Evolutionary conservation across 2,329 filamentous ascomycete genomes (phyloP).

Genomic region (Monosporascus cannonballus): DNA sequence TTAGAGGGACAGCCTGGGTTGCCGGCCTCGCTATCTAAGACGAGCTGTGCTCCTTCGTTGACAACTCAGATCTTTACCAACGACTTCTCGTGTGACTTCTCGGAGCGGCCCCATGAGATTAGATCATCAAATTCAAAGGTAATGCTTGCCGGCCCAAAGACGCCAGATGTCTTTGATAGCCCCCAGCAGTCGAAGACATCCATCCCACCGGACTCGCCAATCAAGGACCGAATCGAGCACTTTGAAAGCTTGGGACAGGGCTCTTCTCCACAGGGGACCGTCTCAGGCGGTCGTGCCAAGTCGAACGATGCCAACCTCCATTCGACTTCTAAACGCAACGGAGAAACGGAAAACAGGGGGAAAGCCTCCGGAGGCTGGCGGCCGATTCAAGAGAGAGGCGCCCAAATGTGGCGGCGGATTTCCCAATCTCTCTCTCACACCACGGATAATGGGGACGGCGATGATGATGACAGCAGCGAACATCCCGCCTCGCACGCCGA

Average conservation of each 20-base stretch:
- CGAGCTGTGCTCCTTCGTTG: constrained; percentile 17
- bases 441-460: constrained; percentile 11
- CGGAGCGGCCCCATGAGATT: neutral
- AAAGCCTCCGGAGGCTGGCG: constrained; percentile 9
- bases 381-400: constrained; percentile 19
- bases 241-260: constrained; percentile 21
- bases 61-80: constrained; percentile 22
- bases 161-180: neutral
- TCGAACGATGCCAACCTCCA: constrained; percentile 3
- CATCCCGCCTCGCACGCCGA: constrained; percentile 1
- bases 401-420: constrained; percentile 23
- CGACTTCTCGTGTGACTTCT: constrained; percentile 24
- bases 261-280: constrained; percentile 2
- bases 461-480: constrained; percentile 5
- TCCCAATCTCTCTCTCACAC: constrained; percentile 20
- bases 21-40: constrained; percentile 3
- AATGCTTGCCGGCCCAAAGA: too few relatives aligned
- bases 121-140: neutral
- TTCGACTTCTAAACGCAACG: neutral
- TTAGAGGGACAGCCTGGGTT: neutral
- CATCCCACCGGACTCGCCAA: constrained; percentile 19
- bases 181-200: neutral
- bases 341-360: constrained; percentile 4
- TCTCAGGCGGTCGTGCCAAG: constrained; percentile 2
- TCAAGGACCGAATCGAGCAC: constrained; percentile 21